Evolutionary conservation across 345 rosid species (phyloP).

Genomic region (Syzygium aqueum): DNA sequence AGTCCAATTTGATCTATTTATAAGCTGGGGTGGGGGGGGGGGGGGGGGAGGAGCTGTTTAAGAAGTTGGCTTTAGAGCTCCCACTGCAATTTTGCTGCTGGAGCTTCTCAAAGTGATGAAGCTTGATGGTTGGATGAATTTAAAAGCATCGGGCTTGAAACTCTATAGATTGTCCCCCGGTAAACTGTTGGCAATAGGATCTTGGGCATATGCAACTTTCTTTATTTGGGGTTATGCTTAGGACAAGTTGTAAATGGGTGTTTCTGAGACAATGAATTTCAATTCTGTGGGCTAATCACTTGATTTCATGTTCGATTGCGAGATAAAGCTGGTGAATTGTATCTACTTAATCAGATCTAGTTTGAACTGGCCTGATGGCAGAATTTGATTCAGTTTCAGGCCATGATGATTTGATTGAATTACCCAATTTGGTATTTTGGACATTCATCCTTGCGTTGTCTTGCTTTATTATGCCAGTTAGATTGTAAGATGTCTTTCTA

Average conservation of each 20-base stretch:
- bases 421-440: background rate
- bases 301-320: background rate
- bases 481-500: background rate
- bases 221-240: background rate
- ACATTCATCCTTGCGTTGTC: background rate
- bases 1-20: background rate
- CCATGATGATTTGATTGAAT: background rate
- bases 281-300: background rate
- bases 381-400: background rate
- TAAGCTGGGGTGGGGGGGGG: background rate
- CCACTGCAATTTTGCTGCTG: background rate
- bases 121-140: background rate
- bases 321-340: background rate
- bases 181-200: background rate
- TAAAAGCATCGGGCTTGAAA: background rate
- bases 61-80: background rate
- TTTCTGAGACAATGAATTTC: background rate
- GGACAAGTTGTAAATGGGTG: background rate
- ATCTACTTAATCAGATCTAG: background rate
- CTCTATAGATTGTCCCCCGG: background rate
- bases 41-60: background rate
- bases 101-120: background rate
- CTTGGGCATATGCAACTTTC: background rate
- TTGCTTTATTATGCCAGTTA: background rate
- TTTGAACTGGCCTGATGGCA: background rate